phyloP scores from a whole-genome alignment of 2,329 filamentous ascomycete species.

The Fusarium sp. region DNA sequence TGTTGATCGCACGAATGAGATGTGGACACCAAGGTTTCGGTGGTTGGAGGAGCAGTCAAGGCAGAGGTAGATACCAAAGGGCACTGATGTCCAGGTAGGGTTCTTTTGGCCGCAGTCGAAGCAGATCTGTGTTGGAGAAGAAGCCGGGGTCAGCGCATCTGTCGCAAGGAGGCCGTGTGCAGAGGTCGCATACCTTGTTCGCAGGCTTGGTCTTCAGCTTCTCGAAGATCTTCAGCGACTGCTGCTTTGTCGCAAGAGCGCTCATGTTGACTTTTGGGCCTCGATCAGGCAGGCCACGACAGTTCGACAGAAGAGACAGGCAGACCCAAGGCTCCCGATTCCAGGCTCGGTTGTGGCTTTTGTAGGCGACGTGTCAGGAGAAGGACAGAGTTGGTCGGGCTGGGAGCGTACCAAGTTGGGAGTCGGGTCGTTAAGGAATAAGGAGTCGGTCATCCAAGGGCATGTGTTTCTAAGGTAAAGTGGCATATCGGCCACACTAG shows the following conservation, averaged over 20 bases:
- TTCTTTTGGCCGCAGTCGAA: slow-evolving; percentile 99
- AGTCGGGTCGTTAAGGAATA: slow-evolving; percentile 47
- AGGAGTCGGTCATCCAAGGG: slow-evolving; percentile 55
- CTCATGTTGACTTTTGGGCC: slow-evolving; percentile 67
- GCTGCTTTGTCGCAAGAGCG: slow-evolving; percentile 86
- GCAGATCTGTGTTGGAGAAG: slow-evolving; percentile 78
- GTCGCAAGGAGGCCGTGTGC: neutral
- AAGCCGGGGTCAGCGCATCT: slow-evolving; percentile 25
- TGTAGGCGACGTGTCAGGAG: slow-evolving; percentile 40
- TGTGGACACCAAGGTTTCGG: slow-evolving; percentile 97
- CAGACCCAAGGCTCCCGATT: slow-evolving; percentile 2
- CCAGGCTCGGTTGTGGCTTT: slow-evolving; percentile 13
- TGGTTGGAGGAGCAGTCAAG: slow-evolving; percentile 98
- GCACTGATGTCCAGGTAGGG: slow-evolving; percentile 97
- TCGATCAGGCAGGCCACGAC: slow-evolving; percentile 25
- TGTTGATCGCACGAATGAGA: slow-evolving; percentile 98
- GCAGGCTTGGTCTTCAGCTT: slow-evolving; percentile 95
- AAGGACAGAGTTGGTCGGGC: slow-evolving; percentile 37
- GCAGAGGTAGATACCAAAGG: slow-evolving; percentile 97
- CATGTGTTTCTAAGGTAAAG: slow-evolving; percentile 55
- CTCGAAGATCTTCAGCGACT: slow-evolving; percentile 98
- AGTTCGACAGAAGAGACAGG: slow-evolving; percentile 13
- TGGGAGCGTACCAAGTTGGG: slow-evolving; percentile 37
- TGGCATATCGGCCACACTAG: slow-evolving; percentile 61
- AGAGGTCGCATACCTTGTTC: slow-evolving; percentile 81